phyloP scores from a whole-genome alignment of 163 green algal species.

The Scenedesmus sp. region DNA sequence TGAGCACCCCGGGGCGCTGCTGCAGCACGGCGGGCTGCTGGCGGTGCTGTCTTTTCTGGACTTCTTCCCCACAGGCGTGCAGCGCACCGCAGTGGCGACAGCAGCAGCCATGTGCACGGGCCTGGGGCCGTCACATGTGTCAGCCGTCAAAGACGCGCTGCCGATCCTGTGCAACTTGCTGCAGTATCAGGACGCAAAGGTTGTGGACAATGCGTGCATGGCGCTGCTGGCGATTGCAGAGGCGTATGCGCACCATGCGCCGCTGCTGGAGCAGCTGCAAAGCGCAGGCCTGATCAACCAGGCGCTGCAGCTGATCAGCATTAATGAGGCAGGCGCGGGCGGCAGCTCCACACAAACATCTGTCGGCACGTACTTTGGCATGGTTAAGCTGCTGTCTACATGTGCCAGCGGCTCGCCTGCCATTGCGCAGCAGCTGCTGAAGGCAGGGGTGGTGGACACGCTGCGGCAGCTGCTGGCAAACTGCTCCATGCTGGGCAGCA shows the following conservation, averaged over 20 bases:
- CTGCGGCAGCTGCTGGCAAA: constrained; percentile 81
- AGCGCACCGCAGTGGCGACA: constrained; percentile 90
- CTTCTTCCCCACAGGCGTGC: constrained; percentile 97
- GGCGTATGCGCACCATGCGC: constrained; percentile 59
- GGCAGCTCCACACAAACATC: constrained; percentile 75
- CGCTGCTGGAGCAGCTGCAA: constrained; percentile 80
- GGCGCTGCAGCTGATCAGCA: constrained; percentile 82
- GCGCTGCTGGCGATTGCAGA: constrained; percentile 89
- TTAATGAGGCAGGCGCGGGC: constrained; percentile 46
- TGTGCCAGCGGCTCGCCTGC: constrained; percentile 72
- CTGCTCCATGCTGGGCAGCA: constrained; percentile 73
- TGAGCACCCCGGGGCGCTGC: constrained; percentile 82
- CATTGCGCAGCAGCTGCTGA: constrained; percentile 74
- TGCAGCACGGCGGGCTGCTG: constrained; percentile 87
- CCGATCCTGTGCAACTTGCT: constrained; percentile 92
- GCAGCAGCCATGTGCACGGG: constrained; percentile 92
- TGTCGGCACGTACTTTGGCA: constrained; percentile 84
- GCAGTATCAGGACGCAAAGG: constrained; percentile 88
- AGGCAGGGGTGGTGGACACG: constrained; percentile 70
- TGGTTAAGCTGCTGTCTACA: constrained; percentile 92
- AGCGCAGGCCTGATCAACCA: constrained; percentile 78
- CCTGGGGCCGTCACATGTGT: constrained; percentile 65
- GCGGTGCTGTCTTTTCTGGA: constrained; percentile 95
- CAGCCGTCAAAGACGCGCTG: constrained; percentile 77
- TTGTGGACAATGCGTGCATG: constrained; percentile 92